These are phyloP conservation scores for Myxozyma neotropica DNA, from an alignment of 805 yeast genomes.

Conservation along the genomic window DNA sequence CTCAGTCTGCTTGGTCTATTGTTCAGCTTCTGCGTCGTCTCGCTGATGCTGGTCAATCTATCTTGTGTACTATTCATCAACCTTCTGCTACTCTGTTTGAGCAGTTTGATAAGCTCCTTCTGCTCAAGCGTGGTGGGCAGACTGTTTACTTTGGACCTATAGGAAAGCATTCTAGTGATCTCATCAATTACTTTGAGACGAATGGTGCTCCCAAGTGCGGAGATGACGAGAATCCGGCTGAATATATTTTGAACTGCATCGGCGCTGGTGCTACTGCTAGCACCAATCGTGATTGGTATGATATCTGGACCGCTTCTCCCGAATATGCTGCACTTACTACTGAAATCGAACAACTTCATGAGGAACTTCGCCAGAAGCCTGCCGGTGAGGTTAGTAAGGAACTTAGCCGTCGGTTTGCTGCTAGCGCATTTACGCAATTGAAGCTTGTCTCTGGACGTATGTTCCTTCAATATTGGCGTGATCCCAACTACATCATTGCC, in stretches of 20 bases:
- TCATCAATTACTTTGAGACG: constrained; percentile 68
- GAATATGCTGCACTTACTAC: constrained; percentile 44
- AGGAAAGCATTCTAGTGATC: constrained; percentile 60
- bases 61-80: constrained; percentile 76
- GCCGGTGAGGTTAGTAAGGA: constrained; percentile 36
- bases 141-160: constrained; percentile 83
- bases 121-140: constrained; percentile 74
- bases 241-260: constrained; percentile 69
- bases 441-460: constrained; percentile 49
- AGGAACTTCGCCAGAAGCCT: constrained; percentile 32
- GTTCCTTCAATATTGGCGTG: constrained; percentile 55
- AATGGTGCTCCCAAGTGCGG: constrained; percentile 72
- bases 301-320: constrained; percentile 58
- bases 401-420: constrained; percentile 46
- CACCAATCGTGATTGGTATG: constrained; percentile 62
- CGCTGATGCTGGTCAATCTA: constrained; percentile 73
- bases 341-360: constrained; percentile 45
- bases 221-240: constrained; percentile 69
- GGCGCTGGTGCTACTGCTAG: constrained; percentile 81
- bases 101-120: constrained; percentile 65
- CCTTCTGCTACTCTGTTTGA: constrained; percentile 72
- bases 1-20: constrained; percentile 67
- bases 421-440: constrained; percentile 52
- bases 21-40: constrained; percentile 65
- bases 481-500: constrained; percentile 62